A percentile compares a stretch with the other conserved stretches of the same genome.
phyloP scores from a whole-genome alignment of 2,329 filamentous ascomycete species.

The Cytospora schulzeri region DNA sequence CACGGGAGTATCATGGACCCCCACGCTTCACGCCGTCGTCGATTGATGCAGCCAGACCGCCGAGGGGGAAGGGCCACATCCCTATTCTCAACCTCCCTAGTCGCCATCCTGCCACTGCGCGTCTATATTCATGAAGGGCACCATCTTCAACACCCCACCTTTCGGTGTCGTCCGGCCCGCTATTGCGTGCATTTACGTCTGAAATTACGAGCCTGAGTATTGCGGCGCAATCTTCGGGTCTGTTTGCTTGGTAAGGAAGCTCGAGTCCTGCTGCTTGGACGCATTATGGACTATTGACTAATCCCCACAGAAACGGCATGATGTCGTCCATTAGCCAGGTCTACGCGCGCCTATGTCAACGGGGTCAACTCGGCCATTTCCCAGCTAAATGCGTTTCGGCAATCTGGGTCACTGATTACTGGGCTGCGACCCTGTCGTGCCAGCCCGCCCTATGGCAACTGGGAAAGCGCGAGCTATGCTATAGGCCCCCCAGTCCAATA shows the following conservation, averaged over 20 bases:
- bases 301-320: constrained; percentile 26
- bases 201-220: constrained; percentile 19
- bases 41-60: constrained; percentile 17
- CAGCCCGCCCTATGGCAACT: constrained; percentile 33
- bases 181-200: constrained; percentile 19
- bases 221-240: constrained; percentile 17
- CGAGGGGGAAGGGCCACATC: constrained; percentile 4
- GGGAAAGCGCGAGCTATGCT: constrained; percentile 32
- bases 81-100: constrained; percentile 7
- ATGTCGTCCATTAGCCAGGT: constrained; percentile 8
- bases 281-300: constrained; percentile 24
- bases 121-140: constrained; percentile 11
- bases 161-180: constrained; percentile 18
- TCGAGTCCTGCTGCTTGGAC: constrained; percentile 16
- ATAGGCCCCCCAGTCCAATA: constrained; percentile 36
- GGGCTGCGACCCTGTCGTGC: constrained; percentile 29
- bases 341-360: constrained; percentile 24
- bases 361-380: constrained; percentile 26
- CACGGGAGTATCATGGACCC: constrained; percentile 16
- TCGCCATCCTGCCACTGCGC: constrained; percentile 14
- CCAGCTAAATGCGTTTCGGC: constrained; percentile 34
- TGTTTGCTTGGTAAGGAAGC: constrained; percentile 24
- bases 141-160: constrained; percentile 5
- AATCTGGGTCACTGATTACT: constrained; percentile 36
- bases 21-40: constrained; percentile 2